Evolutionary conservation across 73 alveolate species (phyloP), one percentile per base, ranked within the genome.

Genomic region (Diophrys appendiculata): DNA sequence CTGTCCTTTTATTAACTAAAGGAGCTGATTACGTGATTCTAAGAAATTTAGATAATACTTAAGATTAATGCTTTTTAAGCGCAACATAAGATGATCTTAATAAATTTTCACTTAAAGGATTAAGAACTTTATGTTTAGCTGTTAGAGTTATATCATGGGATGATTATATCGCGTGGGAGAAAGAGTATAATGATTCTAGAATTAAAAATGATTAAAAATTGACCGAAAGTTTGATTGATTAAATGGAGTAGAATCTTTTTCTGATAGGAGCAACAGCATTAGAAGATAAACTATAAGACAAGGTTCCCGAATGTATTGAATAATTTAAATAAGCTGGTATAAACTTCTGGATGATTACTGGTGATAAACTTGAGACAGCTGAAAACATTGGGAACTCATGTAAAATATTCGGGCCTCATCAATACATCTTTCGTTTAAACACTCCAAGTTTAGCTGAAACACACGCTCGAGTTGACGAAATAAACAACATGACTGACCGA

Each of bases 311-410:
- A 82, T 94, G 96, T 31, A 94, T 97, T 25, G 93, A 95, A 60
- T 95, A 92, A 65, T 92, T 97, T 77, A 80, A 88, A 27, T 91
- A 95, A 52, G 98, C 99, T n/a, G 99, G 97, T 5, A 96, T 96
- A 54, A 91, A 96, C 72, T 96, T 96, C 32, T 96, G 99, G 99
- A 96, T 96, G 99, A 81, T 96, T 25, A 96, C 99, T 1, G 99
- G 99, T 29, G 99, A 96, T 73, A 96, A 96, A 72, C 88, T 96
- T 82, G 99, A 96, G 65, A 96, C 99, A 0, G 99, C 99, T 29
- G 99, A 96, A 78, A 93, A 93, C 56, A 92, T 96, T 28, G 99
- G 99, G 8, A 76, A 90, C 82, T 73, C 97, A 26, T 93, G 96
- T 73, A 92, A 92, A 81, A 73, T 95, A 68, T 80, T 95, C 70